Evolutionary conservation across 768 basidiomycete species (phyloP).

Genomic region (Leccinum incarnatum): DNA sequence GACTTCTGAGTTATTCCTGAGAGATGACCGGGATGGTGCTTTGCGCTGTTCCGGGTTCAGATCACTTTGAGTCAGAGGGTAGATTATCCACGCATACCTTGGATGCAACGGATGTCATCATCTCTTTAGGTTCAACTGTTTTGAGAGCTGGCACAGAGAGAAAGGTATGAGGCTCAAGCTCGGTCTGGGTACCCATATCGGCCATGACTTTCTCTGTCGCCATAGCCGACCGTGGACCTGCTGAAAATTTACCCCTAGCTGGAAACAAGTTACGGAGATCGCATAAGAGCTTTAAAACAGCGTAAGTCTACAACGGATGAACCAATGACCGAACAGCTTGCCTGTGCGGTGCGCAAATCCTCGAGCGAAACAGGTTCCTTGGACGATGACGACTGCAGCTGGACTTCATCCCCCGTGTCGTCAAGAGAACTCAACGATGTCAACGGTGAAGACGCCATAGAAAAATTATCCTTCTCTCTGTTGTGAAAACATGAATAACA

Average conservation of each 20-base stretch:
- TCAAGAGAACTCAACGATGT: conserved; percentile 74
- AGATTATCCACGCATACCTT: conserved; percentile 16
- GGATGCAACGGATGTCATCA: conserved; percentile 12
- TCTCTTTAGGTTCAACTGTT: conserved; percentile 21
- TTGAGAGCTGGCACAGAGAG: conserved; percentile 6
- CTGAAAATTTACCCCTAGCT: conserved; percentile 9
- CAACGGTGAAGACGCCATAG: conserved; percentile 65
- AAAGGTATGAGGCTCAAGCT: conserved; percentile 16
- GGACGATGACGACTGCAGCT: conserved; percentile 22
- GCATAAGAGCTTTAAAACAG: conserved; percentile 37
- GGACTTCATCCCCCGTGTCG: conserved; percentile 43
- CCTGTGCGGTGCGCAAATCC: conserved; percentile 61
- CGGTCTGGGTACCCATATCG: conserved; percentile 30
- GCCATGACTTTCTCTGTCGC: conserved; percentile 14
- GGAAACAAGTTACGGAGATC: conserved; percentile 30
- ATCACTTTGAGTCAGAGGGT: neutral
- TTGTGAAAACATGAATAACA: neutral
- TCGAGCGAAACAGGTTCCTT: conserved; percentile 38
- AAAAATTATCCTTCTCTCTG: conserved; percentile 34
- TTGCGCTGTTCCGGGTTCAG: conserved; percentile 29
- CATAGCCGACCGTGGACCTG: neutral
- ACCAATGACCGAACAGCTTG: conserved; percentile 23
- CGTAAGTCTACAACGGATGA: conserved; percentile 12
- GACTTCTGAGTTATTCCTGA: conserved; percentile 17
- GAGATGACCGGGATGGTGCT: conserved; percentile 21